phyloP scores from a whole-genome alignment of 306 rosid genomes.

The Luffa aegyptiaca region DNA sequence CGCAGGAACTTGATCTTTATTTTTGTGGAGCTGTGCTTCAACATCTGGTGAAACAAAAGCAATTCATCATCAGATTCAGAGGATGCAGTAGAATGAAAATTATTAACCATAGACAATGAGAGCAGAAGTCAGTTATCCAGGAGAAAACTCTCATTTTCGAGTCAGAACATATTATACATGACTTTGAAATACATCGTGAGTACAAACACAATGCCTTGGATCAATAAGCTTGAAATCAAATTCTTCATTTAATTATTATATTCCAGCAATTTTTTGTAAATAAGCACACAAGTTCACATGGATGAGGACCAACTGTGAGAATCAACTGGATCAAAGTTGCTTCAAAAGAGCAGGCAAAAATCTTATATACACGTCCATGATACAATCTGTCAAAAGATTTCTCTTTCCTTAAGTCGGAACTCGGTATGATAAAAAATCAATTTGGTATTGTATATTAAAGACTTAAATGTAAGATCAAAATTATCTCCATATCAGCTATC shows the following conservation, averaged over 20 bases:
- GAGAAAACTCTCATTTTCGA: neutral
- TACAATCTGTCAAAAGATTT: no score
- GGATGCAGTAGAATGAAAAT: neutral
- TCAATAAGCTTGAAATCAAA: neutral
- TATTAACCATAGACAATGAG: neutral
- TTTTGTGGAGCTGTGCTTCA: constrained; percentile 49
- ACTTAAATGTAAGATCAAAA: neutral
- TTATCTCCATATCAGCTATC: neutral
- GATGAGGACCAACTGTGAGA: no score
- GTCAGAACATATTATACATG: neutral
- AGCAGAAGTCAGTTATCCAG: neutral
- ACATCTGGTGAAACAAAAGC: constrained; percentile 50
- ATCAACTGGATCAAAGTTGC: no score
- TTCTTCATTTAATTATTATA: neutral
- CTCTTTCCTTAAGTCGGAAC: no score
- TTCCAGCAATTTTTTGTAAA: no score
- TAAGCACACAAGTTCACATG: no score
- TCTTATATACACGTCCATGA: no score
- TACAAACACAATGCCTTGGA: neutral
- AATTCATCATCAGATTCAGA: neutral
- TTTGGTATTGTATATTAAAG: neutral
- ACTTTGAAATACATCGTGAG: neutral
- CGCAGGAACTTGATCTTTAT: constrained; percentile 71
- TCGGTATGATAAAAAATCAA: neutral
- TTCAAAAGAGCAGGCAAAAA: no score